phyloP scores from a whole-genome alignment of 2,329 filamentous ascomycete genomes.

The Graphium sp. region DNA sequence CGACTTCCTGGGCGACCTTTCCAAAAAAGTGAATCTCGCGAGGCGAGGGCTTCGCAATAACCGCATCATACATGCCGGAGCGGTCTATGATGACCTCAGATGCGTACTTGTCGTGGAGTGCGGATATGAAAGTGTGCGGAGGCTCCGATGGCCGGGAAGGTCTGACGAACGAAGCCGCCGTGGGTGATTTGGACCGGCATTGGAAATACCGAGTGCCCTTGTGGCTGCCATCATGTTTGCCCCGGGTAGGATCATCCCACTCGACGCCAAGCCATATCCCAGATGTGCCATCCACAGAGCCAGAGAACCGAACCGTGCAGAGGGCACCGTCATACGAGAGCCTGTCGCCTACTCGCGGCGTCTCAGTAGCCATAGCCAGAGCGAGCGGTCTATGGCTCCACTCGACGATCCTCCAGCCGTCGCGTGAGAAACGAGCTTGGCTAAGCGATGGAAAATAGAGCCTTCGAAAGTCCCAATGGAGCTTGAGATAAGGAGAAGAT shows the following conservation, averaged over 20 bases:
- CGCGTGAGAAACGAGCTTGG: too few species aligned
- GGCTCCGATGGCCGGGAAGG: conserved; percentile 54
- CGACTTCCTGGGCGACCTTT: conserved; percentile 84
- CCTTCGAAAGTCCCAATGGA: too few species aligned
- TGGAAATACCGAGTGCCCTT: conserved; percentile 66
- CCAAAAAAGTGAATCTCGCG: conserved; percentile 49
- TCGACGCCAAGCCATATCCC: conserved; percentile 87
- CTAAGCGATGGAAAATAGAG: too few species aligned
- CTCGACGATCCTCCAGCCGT: too few species aligned
- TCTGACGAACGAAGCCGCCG: conserved; percentile 74
- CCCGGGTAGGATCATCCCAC: conserved; percentile 78
- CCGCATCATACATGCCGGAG: conserved; percentile 1
- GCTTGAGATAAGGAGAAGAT: too few species aligned
- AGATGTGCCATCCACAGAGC: conserved; percentile 56
- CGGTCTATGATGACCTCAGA: conserved; percentile 28
- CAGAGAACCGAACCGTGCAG: conserved; percentile 76
- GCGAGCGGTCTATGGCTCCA: too few species aligned
- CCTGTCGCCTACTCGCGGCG: conserved; percentile 45
- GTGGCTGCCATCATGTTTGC: conserved; percentile 81
- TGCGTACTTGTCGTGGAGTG: conserved; percentile 71
- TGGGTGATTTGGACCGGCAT: conserved; percentile 48
- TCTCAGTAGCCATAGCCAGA: too few species aligned
- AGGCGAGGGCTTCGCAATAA: conserved; percentile 8
- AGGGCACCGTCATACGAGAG: conserved; percentile 61
- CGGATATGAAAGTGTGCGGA: conserved; percentile 59